Evolutionary conservation across 73 alveolate genomes (phyloP).

Genomic region (Tetrahymena malaccensis): DNA sequence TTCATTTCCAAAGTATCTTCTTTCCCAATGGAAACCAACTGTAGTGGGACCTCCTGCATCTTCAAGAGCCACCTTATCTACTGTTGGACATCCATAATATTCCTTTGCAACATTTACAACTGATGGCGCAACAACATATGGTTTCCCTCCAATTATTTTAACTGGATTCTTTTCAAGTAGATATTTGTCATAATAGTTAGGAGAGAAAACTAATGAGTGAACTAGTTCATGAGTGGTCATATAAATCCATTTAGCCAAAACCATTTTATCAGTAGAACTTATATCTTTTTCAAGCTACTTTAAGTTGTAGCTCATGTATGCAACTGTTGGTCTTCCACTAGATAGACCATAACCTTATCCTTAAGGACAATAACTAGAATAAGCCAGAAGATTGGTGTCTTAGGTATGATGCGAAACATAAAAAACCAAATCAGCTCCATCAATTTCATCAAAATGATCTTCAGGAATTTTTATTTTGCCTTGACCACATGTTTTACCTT

Average conservation of each 20-base stretch:
- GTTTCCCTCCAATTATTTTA: conserved; percentile 10
- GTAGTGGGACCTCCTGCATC: conserved; percentile 25
- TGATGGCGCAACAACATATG: neutral
- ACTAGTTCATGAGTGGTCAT: conserved; percentile 20
- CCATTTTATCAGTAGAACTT: neutral
- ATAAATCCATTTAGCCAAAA: conserved; percentile 9
- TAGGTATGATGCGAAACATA: neutral
- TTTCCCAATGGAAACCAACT: conserved; percentile 37
- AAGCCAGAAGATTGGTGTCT: neutral
- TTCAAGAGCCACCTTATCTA: conserved; percentile 10
- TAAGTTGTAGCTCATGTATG: neutral
- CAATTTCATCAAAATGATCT: neutral
- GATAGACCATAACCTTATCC: neutral
- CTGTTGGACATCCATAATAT: conserved; percentile 7
- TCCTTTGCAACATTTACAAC: conserved; percentile 10
- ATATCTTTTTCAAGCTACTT: neutral
- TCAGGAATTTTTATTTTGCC: neutral
- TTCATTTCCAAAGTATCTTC: conserved; percentile 21
- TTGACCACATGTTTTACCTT: neutral
- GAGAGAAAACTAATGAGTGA: conserved; percentile 17
- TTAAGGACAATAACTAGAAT: neutral
- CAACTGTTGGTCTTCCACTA: neutral
- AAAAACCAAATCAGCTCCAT: neutral
- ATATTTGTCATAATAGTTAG: neutral
- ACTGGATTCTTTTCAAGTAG: neutral